A percentile compares a stretch with the other conserved stretches of the same genome.
Conservation (phyloP, 352 stramenopile genomes). For the Pythium myriotylum region DNA sequence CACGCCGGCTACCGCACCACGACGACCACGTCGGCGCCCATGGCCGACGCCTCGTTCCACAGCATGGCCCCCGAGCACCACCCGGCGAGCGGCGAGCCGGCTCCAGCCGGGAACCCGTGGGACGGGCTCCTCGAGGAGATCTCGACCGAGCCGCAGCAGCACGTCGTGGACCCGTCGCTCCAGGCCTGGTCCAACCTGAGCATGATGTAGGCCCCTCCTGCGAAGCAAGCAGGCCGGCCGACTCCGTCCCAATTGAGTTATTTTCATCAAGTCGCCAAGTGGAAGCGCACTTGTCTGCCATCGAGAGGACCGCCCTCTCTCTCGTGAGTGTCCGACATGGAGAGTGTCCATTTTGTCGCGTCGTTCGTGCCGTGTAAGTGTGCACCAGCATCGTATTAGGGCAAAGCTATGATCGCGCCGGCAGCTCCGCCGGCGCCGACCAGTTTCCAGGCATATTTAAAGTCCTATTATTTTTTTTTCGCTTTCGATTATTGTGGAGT, state of each 20-base stretch:
- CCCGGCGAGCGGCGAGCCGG: background rate
- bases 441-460: slow-evolving; percentile 27
- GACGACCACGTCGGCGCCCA: slow-evolving; percentile 4
- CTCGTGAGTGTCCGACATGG: background rate
- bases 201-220: slow-evolving; percentile 53
- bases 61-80: too few relatives aligned
- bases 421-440: too few relatives aligned
- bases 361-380: background rate
- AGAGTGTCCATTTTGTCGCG: background rate
- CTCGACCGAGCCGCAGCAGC: slow-evolving; percentile 39
- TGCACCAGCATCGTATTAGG: background rate
- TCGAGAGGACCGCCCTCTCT: background rate
- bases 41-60: too few relatives aligned
- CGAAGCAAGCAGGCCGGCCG: slow-evolving; percentile 7
- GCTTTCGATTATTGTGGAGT: too few relatives aligned
- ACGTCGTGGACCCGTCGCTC: slow-evolving; percentile 54
- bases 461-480: slow-evolving; percentile 8
- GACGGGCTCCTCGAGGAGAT: slow-evolving; percentile 82
- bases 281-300: slow-evolving; percentile 17
- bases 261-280: slow-evolving; percentile 17
- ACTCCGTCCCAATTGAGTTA: background rate
- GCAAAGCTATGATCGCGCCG: background rate
- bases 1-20: slow-evolving; percentile 20
- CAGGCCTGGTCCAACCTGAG: slow-evolving; percentile 76
- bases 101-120: slow-evolving; percentile 41